A percentile compares a stretch with the other conserved stretches of the same genome.
phyloP scores from a whole-genome alignment of 371 early-diverging fungal genomes.

The Saksenaea vasiformis region DNA sequence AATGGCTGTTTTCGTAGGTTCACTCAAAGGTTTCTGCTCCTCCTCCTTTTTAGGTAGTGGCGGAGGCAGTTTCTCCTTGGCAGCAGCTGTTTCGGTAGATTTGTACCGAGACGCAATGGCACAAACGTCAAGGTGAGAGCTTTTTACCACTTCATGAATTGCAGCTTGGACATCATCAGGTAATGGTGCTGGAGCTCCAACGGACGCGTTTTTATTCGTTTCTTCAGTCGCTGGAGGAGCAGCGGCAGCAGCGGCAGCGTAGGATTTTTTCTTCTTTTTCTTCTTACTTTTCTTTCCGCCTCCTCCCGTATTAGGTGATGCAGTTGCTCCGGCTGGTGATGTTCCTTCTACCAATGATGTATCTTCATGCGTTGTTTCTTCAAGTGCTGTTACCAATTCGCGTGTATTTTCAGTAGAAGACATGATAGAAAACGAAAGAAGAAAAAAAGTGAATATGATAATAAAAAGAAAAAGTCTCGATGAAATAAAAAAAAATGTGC shows the following conservation, averaged over 20 bases:
- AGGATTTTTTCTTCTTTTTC: neutral
- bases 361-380: neutral
- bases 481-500: neutral
- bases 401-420: neutral
- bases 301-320: slow-evolving; percentile 1
- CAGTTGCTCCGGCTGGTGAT: neutral
- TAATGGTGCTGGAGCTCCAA: neutral
- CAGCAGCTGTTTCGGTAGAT: neutral
- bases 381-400: neutral
- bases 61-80: neutral
- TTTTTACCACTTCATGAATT: neutral
- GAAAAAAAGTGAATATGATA: neutral
- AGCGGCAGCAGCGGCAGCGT: neutral
- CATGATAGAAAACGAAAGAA: neutral
- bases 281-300: slow-evolving; percentile 2
- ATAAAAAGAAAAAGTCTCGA: neutral
- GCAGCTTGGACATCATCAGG: neutral
- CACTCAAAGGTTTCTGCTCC: neutral
- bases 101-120: neutral
- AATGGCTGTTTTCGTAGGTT: too few species aligned
- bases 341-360: neutral
- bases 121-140: neutral
- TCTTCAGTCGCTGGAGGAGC: neutral
- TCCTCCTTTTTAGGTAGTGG: neutral
- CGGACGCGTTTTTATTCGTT: neutral